Conservation (phyloP, 2,329 filamentous ascomycete genomes). For the Pseudonectria buxi region DNA sequence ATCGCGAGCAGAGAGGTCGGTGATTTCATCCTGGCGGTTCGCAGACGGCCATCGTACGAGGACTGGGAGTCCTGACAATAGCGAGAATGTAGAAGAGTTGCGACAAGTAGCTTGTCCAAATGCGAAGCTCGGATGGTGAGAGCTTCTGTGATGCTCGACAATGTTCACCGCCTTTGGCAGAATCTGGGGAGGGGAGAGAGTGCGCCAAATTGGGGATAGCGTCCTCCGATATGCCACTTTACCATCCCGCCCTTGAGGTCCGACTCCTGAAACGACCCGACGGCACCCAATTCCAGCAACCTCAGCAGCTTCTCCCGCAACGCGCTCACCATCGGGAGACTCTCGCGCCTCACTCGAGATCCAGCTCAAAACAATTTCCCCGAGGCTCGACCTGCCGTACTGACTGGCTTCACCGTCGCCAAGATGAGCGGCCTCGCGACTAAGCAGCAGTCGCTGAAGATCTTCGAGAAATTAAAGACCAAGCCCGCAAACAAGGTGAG, state of each 20-base stretch:
- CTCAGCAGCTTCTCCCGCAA: constrained; percentile 13
- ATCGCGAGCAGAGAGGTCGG: constrained; percentile 30
- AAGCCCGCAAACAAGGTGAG: constrained; percentile 91
- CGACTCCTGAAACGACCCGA: constrained; percentile 30
- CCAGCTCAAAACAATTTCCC: background rate
- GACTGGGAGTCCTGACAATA: constrained; percentile 8
- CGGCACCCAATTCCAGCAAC: constrained; percentile 10
- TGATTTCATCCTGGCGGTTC: constrained; percentile 41
- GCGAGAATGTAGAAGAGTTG: constrained; percentile 1
- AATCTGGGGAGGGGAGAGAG: constrained; percentile 24
- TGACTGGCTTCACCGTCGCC: constrained; percentile 18
- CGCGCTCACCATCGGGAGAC: constrained; percentile 10
- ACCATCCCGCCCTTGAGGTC: constrained; percentile 27
- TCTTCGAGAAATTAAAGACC: constrained; percentile 94
- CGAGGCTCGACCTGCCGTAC: background rate
- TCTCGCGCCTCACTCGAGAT: constrained; percentile 1
- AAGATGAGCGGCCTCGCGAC: constrained; percentile 66
- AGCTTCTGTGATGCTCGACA: constrained; percentile 4
- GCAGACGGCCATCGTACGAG: constrained; percentile 29
- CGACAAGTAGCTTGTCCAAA: constrained; percentile 1
- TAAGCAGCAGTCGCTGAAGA: constrained; percentile 91
- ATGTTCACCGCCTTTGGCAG: constrained; percentile 33
- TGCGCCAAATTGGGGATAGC: constrained; percentile 29
- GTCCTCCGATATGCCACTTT: constrained; percentile 36
- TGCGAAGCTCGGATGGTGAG: constrained; percentile 3